Evolutionary conservation across 768 basidiomycete genomes (phyloP), one percentile per base, ranked within the genome.

Genomic region (Hygrophorus pudorinus): DNA sequence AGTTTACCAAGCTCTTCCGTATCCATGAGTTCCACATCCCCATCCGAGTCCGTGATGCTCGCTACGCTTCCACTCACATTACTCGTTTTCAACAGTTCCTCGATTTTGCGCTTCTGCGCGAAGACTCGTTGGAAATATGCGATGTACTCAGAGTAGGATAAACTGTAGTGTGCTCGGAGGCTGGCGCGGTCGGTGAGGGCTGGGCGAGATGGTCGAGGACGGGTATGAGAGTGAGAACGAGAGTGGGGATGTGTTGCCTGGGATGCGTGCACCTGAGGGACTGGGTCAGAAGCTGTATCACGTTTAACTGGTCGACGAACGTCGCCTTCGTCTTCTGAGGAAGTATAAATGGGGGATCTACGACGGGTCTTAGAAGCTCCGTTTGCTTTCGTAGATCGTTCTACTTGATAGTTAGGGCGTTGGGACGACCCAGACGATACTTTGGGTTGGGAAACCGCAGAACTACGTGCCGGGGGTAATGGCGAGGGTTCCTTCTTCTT

Each of bases 321-420:
- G 46, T 73, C 67, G 17, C 66, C 67, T 53, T 79, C 77, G 41
- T 81, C 76, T 31, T 79, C 79, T 1, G 81, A 79, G 1, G 81
- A 80, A 1, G 81, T 82, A 48, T 79, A 82, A 41, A 78, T 71
- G 1, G 78, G 79, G 2, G 78, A 75, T 34, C 62, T 67, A 36
- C 81, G 76, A 36, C 76, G 68, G 14, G 51, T 43, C 44, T 75
- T 78, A 20, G 47, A 6, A 36, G 34, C 35, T 47, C 50, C 29
- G 14, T 38, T 41, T 14, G 37, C 38, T 28, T 56, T 57, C 18
- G 56, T 51, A 3, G 39, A 21, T 12, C 38, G 8, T n/a, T 42
- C 33, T 20, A 20, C 8, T 28, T 42, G 6, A 17, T 13, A 33
- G 16, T 43, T 30, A 17, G 11, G 21, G 9, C 47, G 33, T 54